phyloP scores from a whole-genome alignment of 164 flowering plant genomes.

The Vitis rupestris region DNA sequence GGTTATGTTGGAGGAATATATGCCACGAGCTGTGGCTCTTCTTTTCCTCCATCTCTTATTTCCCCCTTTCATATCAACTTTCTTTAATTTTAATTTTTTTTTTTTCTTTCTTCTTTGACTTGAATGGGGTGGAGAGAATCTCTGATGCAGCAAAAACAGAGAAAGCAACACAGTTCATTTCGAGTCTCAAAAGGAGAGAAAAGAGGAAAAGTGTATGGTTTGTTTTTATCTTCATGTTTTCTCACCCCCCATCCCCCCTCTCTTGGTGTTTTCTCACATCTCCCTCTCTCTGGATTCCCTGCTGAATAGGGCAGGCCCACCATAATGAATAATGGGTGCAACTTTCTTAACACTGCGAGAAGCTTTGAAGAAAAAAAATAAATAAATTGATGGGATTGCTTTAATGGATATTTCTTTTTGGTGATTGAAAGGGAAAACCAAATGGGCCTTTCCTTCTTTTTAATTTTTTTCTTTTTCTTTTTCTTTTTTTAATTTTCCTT shows the following conservation, averaged over 20 bases:
- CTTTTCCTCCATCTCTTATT: slow-evolving; percentile 27
- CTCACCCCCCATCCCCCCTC: slow-evolving; percentile 22
- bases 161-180: slow-evolving; percentile 57
- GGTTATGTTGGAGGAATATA: slow-evolving; percentile 68
- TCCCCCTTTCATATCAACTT: slow-evolving; percentile 30
- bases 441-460: slow-evolving; percentile 19
- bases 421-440: slow-evolving; percentile 43
- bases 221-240: slow-evolving; percentile 62
- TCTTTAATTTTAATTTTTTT: slow-evolving; percentile 14
- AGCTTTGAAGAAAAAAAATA: slow-evolving; percentile 26
- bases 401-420: slow-evolving; percentile 35
- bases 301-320: slow-evolving; percentile 56
- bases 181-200: slow-evolving; percentile 73
- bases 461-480: slow-evolving; percentile 8
- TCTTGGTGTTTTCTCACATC: slow-evolving; percentile 12
- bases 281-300: slow-evolving; percentile 47
- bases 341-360: slow-evolving; percentile 44
- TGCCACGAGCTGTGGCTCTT: slow-evolving; percentile 62
- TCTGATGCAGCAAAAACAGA: slow-evolving; percentile 55
- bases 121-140: slow-evolving; percentile 60
- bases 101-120: slow-evolving; percentile 42
- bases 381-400: slow-evolving; percentile 32
- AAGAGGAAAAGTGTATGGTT: slow-evolving; percentile 59
- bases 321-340: slow-evolving; percentile 58
- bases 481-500: slow-evolving; percentile 16